Conservation (phyloP, 352 stramenopile species). For the Halophytophthora batemanensis region DNA sequence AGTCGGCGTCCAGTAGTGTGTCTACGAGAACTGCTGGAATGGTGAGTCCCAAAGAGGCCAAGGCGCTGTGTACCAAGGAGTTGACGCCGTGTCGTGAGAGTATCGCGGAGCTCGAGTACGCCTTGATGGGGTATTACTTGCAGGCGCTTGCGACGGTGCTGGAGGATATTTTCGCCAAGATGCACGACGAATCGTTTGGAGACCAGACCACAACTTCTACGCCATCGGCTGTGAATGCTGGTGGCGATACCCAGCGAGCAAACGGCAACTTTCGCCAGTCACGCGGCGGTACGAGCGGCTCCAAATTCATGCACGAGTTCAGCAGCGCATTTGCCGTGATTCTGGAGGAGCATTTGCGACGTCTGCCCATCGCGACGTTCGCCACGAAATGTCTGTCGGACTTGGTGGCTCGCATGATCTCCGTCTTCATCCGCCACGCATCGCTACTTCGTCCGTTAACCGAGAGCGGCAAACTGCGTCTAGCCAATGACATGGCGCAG, state of each 20-base stretch:
- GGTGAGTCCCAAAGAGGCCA: slow-evolving; percentile 38
- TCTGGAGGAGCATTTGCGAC: slow-evolving; percentile 72
- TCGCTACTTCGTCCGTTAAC: slow-evolving; percentile 68
- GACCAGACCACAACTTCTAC: slow-evolving; percentile 25
- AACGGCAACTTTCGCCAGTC: slow-evolving; percentile 13
- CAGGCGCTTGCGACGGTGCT: slow-evolving; percentile 54
- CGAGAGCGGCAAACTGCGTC: slow-evolving; percentile 71
- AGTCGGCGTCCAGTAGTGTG: slow-evolving; percentile 2
- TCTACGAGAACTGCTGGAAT: slow-evolving; percentile 6
- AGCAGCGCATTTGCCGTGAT: slow-evolving; percentile 55
- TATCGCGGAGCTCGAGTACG: slow-evolving; percentile 54
- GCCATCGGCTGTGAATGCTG: slow-evolving; percentile 6
- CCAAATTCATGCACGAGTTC: slow-evolving; percentile 83
- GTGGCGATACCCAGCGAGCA: slow-evolving; percentile 13
- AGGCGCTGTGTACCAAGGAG: slow-evolving; percentile 33
- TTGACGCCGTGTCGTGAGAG: slow-evolving; percentile 44
- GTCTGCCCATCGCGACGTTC: slow-evolving; percentile 50
- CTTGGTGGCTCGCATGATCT: slow-evolving; percentile 71
- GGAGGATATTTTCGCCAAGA: slow-evolving; percentile 68
- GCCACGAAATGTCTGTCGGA: slow-evolving; percentile 54
- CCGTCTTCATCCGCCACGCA: slow-evolving; percentile 75
- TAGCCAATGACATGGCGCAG: slow-evolving; percentile 85
- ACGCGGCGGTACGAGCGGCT: slow-evolving; percentile 31
- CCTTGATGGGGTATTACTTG: slow-evolving; percentile 69
- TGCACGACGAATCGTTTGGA: slow-evolving; percentile 85